Evolutionary conservation across 2,329 filamentous ascomycete species (phyloP).

Genomic region (Hansfordia pulvinata): DNA sequence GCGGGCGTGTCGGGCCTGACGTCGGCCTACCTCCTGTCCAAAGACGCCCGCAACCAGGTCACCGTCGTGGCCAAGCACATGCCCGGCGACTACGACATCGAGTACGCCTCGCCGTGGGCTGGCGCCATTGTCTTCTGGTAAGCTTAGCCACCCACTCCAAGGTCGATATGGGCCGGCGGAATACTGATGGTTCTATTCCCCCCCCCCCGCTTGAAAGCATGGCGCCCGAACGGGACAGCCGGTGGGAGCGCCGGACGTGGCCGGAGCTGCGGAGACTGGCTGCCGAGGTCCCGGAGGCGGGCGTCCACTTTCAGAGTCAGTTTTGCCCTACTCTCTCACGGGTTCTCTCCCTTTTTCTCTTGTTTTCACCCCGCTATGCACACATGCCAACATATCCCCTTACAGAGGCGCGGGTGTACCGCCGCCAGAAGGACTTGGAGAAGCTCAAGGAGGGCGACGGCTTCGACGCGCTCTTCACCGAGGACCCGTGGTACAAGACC

Average conservation of each 20-base stretch:
- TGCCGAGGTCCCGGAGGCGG: constrained; percentile 17
- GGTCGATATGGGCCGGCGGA: too few species aligned
- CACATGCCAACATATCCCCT: not conserved
- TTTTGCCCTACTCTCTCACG: too few species aligned
- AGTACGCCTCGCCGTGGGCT: constrained; percentile 55
- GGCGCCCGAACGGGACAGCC: constrained; percentile 13
- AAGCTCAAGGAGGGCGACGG: constrained; percentile 24
- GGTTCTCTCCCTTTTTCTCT: too few species aligned
- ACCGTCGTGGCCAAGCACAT: constrained; percentile 78
- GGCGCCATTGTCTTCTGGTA: constrained; percentile 19
- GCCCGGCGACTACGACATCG: constrained; percentile 84
- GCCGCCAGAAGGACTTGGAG: constrained; percentile 48
- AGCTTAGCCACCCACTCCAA: constrained; percentile 3
- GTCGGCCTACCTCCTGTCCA: constrained; percentile 17
- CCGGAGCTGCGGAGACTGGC: constrained; percentile 15
- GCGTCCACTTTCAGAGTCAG: constrained; percentile 18
- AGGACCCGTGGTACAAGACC: constrained; percentile 61
- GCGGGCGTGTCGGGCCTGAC: constrained; percentile 19
- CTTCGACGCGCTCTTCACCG: constrained; percentile 53
- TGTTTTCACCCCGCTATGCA: not conserved
- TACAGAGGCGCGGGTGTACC: constrained; percentile 32
- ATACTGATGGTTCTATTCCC: not conserved
- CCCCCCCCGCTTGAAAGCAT: constrained; percentile 9
- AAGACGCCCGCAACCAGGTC: constrained; percentile 24
- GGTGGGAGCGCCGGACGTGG: constrained; percentile 16